Evolutionary conservation across 306 rosid species (phyloP), one percentile per base, ranked within the genome.

Genomic region (Lagenaria siceraria): DNA sequence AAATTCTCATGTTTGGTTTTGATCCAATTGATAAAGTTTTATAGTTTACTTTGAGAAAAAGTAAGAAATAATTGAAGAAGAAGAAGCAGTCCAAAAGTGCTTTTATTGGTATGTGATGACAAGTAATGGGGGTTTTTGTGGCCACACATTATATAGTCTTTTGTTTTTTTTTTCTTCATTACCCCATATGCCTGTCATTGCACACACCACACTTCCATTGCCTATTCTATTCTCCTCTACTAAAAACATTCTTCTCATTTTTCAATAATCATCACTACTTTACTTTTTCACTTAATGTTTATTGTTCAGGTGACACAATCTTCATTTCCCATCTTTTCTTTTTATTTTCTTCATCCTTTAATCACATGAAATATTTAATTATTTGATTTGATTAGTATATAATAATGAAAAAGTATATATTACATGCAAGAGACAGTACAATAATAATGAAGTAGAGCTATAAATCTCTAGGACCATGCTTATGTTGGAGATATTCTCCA

Each of bases 251-350:
- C 33, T 69, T 69, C 75, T 42, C 54, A 42, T 69, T 68, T 66
- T 68, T 40, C 80, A 64, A 54, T 63, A 63, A 63, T 76, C 81
- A 43, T 25, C 59, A 8, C 71, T 81, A 79, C 27, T 69, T 79
- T 81, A 79, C 27, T 69, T 79, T 75, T 80, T 79, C 72, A 76
- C 63, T 53, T 51, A 31, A 79, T 35, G n/a, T 40, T 43, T 46
- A 29, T 54, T 68, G 53, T 21, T 68, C 33, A 40, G 52, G 74
- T 68, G 31, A 43, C 33, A 68, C 10, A 22, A 68, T 68, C 19
- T 68, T 42, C 54, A 69, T 69, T 40, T 69, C 36, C n/a, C 53
- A 33, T 46, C 60, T 54, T 33, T 52, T 14, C 63, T 14, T 64
- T 65, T 35, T 31, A 14, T 38, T 70, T 70, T 68, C 12, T 59